Evolutionary conservation across 2,329 filamentous ascomycete genomes (phyloP), one percentile per base, ranked within the genome.

Genomic region (Microcera coccophila): DNA sequence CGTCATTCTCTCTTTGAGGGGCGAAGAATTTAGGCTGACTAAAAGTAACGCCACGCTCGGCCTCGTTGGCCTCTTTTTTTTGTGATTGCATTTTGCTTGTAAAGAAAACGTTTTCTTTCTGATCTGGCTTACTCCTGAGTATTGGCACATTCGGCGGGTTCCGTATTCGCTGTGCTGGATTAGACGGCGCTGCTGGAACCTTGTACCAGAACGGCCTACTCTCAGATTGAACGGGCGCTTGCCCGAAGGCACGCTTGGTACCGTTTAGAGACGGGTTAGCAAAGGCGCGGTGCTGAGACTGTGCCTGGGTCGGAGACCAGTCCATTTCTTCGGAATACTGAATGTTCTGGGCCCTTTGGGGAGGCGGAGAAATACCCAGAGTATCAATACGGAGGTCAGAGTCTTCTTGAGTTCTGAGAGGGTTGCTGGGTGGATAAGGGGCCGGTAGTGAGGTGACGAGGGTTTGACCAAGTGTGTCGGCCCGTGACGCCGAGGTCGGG

Each of bases 101-200:
- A 58, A 81, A 82, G 58, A 79, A 77, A 41, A 74, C 73, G 19
- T 73, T 66, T 47, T 73, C 70, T 40, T 61, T 71, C 59, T 63
- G 68, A 22, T 48, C 71, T 31, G 58, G 72, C 53, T 62, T 76
- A 55, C 58, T 71, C 39, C 70, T 68, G 19, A 83, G 66, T 2
- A 75, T 64, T 0, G 79, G 74, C 26, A 73, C 69, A 45, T 76
- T 78, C 4, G 76, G 75, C 2, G 82, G 82, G 46, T 85, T 86
- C 22, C 78, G 73, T 5, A 81, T 62, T 33, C 74, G 72, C 31
- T 81, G 77, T 2, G 82, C 81, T 17, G 83, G 82, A n/a, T 75
- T 77, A 12, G 74, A 78, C 12, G 86, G 85, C 2, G 84, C 82
- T 1, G 82, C 73, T 4, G 86, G 86, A 3, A 89, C 74, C 44